Evolutionary conservation across 305 asterid species (phyloP).

Genomic region (Solanum hybrid): DNA sequence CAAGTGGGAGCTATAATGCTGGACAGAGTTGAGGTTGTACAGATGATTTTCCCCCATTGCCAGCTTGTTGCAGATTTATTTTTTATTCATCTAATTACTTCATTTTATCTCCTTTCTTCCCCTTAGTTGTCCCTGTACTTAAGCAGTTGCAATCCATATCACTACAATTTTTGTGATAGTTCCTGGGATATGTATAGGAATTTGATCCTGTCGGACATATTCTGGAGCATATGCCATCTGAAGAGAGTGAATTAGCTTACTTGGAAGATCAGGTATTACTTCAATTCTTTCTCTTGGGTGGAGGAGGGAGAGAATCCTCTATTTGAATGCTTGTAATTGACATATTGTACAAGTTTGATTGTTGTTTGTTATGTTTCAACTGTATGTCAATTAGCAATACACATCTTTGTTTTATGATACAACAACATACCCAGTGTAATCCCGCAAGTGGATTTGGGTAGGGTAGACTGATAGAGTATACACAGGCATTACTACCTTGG

Average conservation of each 20-base stretch:
- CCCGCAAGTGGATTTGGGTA: neutral
- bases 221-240: conserved; percentile 64
- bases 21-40: neutral
- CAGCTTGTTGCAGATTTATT: neutral
- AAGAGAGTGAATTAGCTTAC: conserved; percentile 57
- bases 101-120: neutral
- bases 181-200: conserved; percentile 42
- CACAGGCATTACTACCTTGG: neutral
- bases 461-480: neutral
- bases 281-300: conserved; percentile 5
- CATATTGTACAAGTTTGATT: neutral
- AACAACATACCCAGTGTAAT: neutral
- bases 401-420: neutral
- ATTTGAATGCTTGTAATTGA: neutral
- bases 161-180: conserved; percentile 16
- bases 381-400: neutral
- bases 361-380: neutral
- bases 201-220: conserved; percentile 83
- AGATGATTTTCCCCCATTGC: neutral
- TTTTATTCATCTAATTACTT: neutral
- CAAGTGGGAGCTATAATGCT: neutral
- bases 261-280: conserved; percentile 79
- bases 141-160: neutral
- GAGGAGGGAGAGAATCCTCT: conserved; percentile 3
- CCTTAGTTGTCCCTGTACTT: neutral